Base-by-base conservation (phyloP, 495 filamentous ascomycete species). In the Aspergillus cavernicola region DNA sequence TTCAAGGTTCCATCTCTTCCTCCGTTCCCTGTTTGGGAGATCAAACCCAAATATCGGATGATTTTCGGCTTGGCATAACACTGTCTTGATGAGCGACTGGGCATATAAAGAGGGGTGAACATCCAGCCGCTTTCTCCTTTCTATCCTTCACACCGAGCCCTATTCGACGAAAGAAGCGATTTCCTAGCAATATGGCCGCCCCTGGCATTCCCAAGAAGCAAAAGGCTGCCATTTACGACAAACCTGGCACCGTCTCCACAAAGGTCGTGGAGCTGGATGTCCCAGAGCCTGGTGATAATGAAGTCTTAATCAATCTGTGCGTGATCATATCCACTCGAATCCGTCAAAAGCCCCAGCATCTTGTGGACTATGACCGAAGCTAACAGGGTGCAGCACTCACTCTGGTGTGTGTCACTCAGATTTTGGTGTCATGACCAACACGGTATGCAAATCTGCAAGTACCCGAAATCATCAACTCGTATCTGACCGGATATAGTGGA, bases 371-470 rank as follows among this genome's bases (percentile, higher is more conserved):
- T n/a, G 26, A 9, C 26, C n/a, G 36, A 38, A 43, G 28, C 58
- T 62, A 23, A 69, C 57, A 55, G 12, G 35, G 43, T 41, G 8
- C 29, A 83, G 82, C 26, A 84, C 85, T 20, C 85, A 88, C 55
- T 83, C 80, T 1, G 86, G 86, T 42, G 82, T 90, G 29, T 88
- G 86, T 64, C 84, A 86, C 63, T 85, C 81, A 11, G 86, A 90
- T 59, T 67, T 76, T 54, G 74, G 77, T 22, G 66, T 86, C 58
- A 87, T 87, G 78, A 76, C 73, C 36, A 82, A 82, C 58, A 62
- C 65, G 7, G 71, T 75, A 66, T 42, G 54, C 19, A 50, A 52
- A 22, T 38, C 9, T 29, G 8, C 15, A 7, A n/a, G n/a, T 10
- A 11, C 26, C 35, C 23, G 18, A 39, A 18, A 13, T 29, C 15